Evolutionary conservation across 352 stramenopile species (phyloP).

Genomic region (Phytophthora litchii): DNA sequence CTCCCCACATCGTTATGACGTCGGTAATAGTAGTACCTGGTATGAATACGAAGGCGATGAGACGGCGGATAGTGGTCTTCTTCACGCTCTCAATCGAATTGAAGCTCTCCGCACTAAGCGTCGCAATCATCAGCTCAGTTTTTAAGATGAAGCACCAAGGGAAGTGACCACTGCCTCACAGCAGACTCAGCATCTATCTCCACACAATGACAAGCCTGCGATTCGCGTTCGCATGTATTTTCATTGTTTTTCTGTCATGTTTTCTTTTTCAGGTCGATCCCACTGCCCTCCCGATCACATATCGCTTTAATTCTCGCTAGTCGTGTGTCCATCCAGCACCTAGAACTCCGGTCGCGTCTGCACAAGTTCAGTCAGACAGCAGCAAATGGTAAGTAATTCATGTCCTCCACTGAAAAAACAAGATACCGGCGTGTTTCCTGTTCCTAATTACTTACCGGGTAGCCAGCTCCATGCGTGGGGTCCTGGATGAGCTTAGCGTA

Average conservation of each 20-base stretch:
- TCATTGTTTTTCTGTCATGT: slow-evolving; percentile 39
- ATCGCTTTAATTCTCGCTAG: slow-evolving; percentile 27
- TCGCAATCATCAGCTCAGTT: slow-evolving; percentile 17
- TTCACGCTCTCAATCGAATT: slow-evolving; percentile 42
- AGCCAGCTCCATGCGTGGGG: slow-evolving; percentile 74
- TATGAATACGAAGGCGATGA: slow-evolving; percentile 17
- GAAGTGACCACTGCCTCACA: slow-evolving; percentile 6
- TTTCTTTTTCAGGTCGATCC: slow-evolving; percentile 27
- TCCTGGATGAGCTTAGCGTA: slow-evolving; percentile 84
- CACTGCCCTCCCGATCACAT: slow-evolving; percentile 15
- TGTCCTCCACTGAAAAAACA: neutral
- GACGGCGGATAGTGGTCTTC: slow-evolving; percentile 29
- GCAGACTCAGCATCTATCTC: slow-evolving; percentile 3
- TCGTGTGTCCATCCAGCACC: slow-evolving; percentile 2
- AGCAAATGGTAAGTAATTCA: slow-evolving; percentile 12
- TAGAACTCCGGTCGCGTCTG: slow-evolving; percentile 45
- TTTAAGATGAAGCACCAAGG: slow-evolving; percentile 11
- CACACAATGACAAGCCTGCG: slow-evolving; percentile 23
- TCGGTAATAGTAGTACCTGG: slow-evolving; percentile 5
- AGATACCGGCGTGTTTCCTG: neutral
- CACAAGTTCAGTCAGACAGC: slow-evolving; percentile 2
- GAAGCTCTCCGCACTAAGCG: slow-evolving; percentile 55
- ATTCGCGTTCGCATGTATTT: slow-evolving; percentile 30
- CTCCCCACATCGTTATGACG: slow-evolving; percentile 6
- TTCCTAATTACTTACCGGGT: slow-evolving; percentile 46